A percentile compares a stretch with the other conserved stretches of the same genome.
Conservation (phyloP, 192 early-diverging fungal species). For the Coemansia furcata region DNA sequence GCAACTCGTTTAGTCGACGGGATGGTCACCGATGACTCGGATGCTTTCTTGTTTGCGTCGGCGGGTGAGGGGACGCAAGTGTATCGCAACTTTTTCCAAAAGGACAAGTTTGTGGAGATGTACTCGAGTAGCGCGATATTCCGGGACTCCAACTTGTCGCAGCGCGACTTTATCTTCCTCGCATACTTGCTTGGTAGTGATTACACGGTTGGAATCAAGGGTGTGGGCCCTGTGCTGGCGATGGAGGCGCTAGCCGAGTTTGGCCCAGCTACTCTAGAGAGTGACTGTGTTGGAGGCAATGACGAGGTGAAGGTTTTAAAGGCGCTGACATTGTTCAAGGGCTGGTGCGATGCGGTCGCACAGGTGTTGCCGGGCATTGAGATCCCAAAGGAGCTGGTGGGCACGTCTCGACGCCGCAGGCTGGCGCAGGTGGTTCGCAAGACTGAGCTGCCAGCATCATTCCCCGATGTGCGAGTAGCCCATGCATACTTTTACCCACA, state of each 20-base stretch:
- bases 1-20: conserved; percentile 76
- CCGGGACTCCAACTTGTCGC: conserved; percentile 63
- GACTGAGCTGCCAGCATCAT: conserved; percentile 67
- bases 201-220: conserved; percentile 88
- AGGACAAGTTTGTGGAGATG: conserved; percentile 83
- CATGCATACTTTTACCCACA: conserved; percentile 79
- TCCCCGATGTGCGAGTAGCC: conserved; percentile 75
- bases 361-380: conserved; percentile 49
- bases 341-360: conserved; percentile 42
- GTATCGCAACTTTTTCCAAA: conserved; percentile 93
- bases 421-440: conserved; percentile 64
- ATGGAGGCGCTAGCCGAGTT: conserved; percentile 88
- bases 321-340: conserved; percentile 29
- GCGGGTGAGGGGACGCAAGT: conserved; percentile 49
- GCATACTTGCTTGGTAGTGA: conserved; percentile 96
- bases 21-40: conserved; percentile 95
- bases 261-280: conserved; percentile 29
- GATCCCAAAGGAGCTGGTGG: conserved; percentile 31
- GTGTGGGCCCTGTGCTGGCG: conserved; percentile 82
- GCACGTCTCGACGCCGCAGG: conserved; percentile 21
- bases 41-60: conserved; percentile 93
- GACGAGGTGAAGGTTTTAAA: conserved; percentile 30
- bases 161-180: conserved; percentile 74
- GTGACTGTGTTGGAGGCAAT: neutral
- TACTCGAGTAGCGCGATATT: conserved; percentile 68